phyloP scores from a whole-genome alignment of 1,284 basidiomycete species.

The Sporisorium graminicola region DNA sequence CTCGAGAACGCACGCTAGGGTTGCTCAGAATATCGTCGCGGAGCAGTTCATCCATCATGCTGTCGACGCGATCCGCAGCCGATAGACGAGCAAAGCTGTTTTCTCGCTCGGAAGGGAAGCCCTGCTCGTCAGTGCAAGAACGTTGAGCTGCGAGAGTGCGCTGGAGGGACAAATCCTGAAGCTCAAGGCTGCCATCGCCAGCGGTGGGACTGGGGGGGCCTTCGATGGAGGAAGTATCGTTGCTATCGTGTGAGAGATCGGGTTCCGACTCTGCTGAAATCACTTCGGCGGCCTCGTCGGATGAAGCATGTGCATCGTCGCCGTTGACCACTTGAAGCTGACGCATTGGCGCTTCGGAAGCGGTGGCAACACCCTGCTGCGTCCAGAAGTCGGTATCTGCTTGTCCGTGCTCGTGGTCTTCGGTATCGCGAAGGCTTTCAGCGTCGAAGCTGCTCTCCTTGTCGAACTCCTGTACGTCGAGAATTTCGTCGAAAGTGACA shows the following conservation, averaged over 20 bases:
- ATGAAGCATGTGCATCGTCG: conserved; percentile 5
- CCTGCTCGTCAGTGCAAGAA: conserved; percentile 17
- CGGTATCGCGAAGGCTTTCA: conserved; percentile 43
- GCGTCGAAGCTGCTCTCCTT: conserved; percentile 63
- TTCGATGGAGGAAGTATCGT: conserved; percentile 54
- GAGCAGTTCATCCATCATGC: conserved; percentile 66
- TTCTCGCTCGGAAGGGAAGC: conserved; percentile 30
- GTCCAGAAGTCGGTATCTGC: conserved; percentile 40
- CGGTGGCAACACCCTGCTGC: not conserved
- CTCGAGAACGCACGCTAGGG: conserved; percentile 26
- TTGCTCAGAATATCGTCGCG: conserved; percentile 58
- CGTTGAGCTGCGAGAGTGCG: conserved; percentile 15
- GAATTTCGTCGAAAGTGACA: conserved; percentile 86
- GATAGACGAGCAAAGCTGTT: conserved; percentile 51
- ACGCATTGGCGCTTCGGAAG: not conserved
- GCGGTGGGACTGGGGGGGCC: conserved; percentile 44
- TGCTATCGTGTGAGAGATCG: conserved; percentile 46
- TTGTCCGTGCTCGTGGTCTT: conserved; percentile 11
- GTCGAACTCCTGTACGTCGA: conserved; percentile 82
- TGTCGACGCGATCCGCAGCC: conserved; percentile 61
- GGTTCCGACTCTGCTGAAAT: conserved; percentile 41
- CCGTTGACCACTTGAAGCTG: conserved; percentile 50
- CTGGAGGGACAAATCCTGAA: conserved; percentile 39
- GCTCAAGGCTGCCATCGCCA: conserved; percentile 12
- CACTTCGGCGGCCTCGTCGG: conserved; percentile 17